Conservation (phyloP, 2,329 filamentous ascomycete species). For the Talaromyces sp. region DNA sequence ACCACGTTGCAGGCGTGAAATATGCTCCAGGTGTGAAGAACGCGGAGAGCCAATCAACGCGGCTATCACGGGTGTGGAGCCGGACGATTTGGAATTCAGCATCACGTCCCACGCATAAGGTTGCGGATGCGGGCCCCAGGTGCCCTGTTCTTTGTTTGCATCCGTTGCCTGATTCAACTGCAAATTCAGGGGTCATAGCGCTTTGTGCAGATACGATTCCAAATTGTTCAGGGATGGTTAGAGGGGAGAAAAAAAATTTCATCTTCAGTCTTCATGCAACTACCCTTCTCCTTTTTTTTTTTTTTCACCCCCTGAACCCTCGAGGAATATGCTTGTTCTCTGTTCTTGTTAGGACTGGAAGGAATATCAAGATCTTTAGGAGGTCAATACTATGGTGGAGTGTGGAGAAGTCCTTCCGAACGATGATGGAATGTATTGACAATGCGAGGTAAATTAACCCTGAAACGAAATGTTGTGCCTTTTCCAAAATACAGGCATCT, state of each 20-base stretch:
- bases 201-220: slow-evolving; percentile 14
- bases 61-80: slow-evolving; percentile 10
- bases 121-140: background rate
- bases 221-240: slow-evolving; percentile 5
- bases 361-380: background rate
- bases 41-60: slow-evolving; percentile 11
- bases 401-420: too few relatives aligned
- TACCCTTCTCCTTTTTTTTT: background rate
- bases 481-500: background rate
- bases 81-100: slow-evolving; percentile 19
- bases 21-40: background rate
- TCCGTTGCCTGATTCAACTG: slow-evolving; percentile 4
- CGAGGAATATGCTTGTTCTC: background rate
- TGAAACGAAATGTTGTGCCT: background rate
- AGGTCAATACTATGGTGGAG: background rate
- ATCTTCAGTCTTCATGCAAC: slow-evolving; percentile 1
- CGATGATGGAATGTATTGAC: too few relatives aligned
- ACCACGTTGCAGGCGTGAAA: background rate
- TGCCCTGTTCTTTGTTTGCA: slow-evolving; percentile 12
- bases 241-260: background rate
- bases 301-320: background rate
- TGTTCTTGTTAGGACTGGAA: background rate
- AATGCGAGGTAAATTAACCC: too few relatives aligned
- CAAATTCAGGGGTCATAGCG: slow-evolving; percentile 5
- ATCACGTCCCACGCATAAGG: slow-evolving; percentile 11